phyloP scores from a whole-genome alignment of 2,329 filamentous ascomycete genomes.

The Diplodia corticola region DNA sequence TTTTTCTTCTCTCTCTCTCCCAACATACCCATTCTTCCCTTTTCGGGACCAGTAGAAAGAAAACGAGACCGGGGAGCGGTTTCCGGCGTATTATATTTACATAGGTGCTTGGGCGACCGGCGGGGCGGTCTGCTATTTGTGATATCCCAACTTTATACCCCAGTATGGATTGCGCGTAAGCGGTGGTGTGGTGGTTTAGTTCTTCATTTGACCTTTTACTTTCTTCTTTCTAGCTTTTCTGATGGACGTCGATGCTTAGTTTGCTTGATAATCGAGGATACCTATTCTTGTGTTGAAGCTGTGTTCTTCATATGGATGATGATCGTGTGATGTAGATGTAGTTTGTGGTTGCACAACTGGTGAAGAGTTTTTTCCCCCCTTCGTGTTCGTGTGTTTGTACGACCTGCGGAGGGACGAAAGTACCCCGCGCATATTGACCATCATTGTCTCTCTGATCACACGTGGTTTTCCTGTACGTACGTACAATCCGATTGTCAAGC shows the following conservation, averaged over 20 bases:
- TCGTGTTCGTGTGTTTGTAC: neutral
- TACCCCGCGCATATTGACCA: neutral
- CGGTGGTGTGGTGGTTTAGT: neutral
- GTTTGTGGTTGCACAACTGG: neutral
- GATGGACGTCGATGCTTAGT: slow-evolving; percentile 1
- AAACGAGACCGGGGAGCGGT: slow-evolving; percentile 15
- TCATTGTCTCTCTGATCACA: neutral
- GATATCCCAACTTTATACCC: slow-evolving; percentile 18
- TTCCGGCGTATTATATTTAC: slow-evolving; percentile 12
- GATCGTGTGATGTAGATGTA: neutral
- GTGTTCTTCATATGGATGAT: neutral
- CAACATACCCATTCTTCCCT: slow-evolving; percentile 20
- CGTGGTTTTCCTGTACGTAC: neutral
- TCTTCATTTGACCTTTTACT: neutral
- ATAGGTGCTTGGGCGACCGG: neutral
- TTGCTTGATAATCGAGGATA: slow-evolving; percentile 15
- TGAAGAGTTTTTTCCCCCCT: neutral
- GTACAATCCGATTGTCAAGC: neutral
- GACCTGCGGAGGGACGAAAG: neutral
- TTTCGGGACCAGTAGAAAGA: slow-evolving; percentile 5
- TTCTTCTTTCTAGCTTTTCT: neutral
- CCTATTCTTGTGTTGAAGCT: neutral
- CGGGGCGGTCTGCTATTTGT: slow-evolving; percentile 21
- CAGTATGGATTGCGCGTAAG: slow-evolving; percentile 16
- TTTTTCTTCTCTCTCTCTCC: slow-evolving; percentile 16